Evolutionary conservation across 2,329 filamentous ascomycete genomes (phyloP).

Genomic region (Aspergillus ochraceoroseus): DNA sequence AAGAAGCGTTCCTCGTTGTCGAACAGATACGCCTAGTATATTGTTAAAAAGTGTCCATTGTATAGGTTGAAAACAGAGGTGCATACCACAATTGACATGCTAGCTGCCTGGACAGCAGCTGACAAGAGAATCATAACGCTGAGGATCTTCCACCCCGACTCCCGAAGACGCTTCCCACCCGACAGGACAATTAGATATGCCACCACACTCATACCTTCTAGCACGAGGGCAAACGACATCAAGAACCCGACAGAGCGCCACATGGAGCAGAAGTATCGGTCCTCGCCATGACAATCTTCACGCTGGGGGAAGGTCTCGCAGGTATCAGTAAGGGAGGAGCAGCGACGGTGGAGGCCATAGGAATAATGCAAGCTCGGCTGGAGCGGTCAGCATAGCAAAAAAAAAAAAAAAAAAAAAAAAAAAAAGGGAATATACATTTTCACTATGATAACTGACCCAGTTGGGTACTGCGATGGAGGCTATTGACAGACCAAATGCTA

Average conservation of each 20-base stretch:
- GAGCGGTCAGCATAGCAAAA: neutral
- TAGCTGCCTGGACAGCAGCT: slow-evolving; percentile 65
- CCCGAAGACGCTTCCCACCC: slow-evolving; percentile 73
- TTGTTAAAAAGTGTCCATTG: slow-evolving; percentile 9
- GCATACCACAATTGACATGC: slow-evolving; percentile 74
- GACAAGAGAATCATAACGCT: slow-evolving; percentile 61
- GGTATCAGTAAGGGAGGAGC: slow-evolving; percentile 61
- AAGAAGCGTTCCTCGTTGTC: slow-evolving; percentile 80
- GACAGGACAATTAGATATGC: slow-evolving; percentile 70
- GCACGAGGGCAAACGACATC: slow-evolving; percentile 75
- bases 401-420: neutral
- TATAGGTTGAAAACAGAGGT: neutral
- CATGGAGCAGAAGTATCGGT: slow-evolving; percentile 79
- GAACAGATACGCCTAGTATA: slow-evolving; percentile 67
- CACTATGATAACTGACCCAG: slow-evolving; percentile 47
- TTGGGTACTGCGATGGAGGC: slow-evolving; percentile 45
- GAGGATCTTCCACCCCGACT: slow-evolving; percentile 76
- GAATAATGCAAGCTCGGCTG: slow-evolving; percentile 56
- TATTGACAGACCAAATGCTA: slow-evolving; percentile 45
- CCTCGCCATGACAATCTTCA: slow-evolving; percentile 61
- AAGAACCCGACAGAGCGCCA: slow-evolving; percentile 87
- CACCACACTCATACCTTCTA: slow-evolving; percentile 75
- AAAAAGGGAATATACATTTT: slow-evolving; percentile 32
- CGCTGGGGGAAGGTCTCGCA: slow-evolving; percentile 59
- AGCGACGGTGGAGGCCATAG: slow-evolving; percentile 76